Percentiles rank a stretch among this genome's conserved stretches.
These are phyloP conservation scores for Triglochin maritima DNA, from an alignment of 106 monocot species.

Conservation along the genomic window DNA sequence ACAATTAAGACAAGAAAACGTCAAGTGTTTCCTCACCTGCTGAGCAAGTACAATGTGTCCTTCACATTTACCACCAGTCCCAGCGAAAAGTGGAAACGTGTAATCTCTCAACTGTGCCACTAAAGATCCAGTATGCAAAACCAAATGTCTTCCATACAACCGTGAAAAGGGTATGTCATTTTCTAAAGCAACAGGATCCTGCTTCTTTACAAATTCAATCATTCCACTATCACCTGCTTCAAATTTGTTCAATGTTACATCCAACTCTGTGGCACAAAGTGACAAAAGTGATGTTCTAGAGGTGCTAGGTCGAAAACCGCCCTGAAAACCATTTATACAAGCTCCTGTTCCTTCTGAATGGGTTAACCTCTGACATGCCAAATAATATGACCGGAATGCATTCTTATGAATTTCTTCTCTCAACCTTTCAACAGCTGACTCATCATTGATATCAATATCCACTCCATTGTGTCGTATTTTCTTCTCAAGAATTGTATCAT, in stretches of 20 bases:
- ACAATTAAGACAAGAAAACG: background rate
- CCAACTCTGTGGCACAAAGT: conserved; percentile 56
- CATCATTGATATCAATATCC: conserved; percentile 36
- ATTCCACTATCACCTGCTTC: conserved; percentile 82
- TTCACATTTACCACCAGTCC: conserved; percentile 72
- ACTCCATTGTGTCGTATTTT: conserved; percentile 36
- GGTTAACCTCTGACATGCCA: conserved; percentile 58
- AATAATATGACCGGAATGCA: conserved; percentile 66
- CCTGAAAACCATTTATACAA: conserved; percentile 61
- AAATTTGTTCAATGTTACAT: conserved; percentile 65
- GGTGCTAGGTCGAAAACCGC: conserved; percentile 71
- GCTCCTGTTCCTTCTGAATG: conserved; percentile 83
- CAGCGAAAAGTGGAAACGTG: conserved; percentile 73
- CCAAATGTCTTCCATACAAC: conserved; percentile 74
- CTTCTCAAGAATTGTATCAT: conserved; percentile 25
- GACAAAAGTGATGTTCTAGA: conserved; percentile 73
- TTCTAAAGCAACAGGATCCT: conserved; percentile 53
- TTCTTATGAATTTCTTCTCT: conserved; percentile 70
- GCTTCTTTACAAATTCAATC: conserved; percentile 70
- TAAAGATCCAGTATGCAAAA: conserved; percentile 50
- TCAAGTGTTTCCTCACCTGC: conserved; percentile 43
- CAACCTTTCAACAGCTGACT: conserved; percentile 27
- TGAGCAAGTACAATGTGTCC: conserved; percentile 89
- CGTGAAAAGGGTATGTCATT: conserved; percentile 83
- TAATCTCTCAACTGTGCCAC: conserved; percentile 60